Evolutionary conservation across 2,329 filamentous ascomycete species (phyloP).

Genomic region (Venturia pyrina): DNA sequence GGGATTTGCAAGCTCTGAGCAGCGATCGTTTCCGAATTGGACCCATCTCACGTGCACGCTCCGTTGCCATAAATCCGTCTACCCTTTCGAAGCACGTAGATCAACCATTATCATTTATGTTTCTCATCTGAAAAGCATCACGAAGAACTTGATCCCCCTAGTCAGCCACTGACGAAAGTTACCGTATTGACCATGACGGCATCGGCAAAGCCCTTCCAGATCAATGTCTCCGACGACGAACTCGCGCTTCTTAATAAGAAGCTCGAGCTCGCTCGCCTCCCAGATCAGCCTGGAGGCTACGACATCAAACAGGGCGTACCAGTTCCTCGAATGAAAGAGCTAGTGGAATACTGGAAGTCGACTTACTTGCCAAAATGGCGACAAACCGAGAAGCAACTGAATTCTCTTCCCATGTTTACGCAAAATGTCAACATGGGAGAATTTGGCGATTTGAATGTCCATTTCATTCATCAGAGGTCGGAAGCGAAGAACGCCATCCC

Average conservation of each 20-base stretch:
- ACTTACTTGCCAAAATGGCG: conserved; percentile 47
- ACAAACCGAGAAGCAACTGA: conserved; percentile 46
- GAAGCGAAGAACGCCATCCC: conserved; percentile 46
- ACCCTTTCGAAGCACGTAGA: background rate
- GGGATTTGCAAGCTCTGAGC: background rate
- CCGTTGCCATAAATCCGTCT: background rate
- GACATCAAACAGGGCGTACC: conserved; percentile 49
- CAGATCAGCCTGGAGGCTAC: conserved; percentile 39
- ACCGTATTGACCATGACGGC: background rate
- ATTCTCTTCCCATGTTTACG: conserved; percentile 41
- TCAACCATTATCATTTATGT: background rate
- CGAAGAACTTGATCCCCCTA: too few species aligned
- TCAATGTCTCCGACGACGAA: conserved; percentile 40
- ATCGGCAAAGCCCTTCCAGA: conserved; percentile 31
- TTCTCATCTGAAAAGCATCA: too few species aligned
- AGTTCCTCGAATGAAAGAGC: conserved; percentile 47
- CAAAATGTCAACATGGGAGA: conserved; percentile 45
- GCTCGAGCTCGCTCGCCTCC: conserved; percentile 44
- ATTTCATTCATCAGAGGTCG: conserved; percentile 54
- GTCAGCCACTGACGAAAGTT: too few species aligned
- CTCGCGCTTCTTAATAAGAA: conserved; percentile 46
- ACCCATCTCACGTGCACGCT: background rate
- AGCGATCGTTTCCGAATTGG: background rate
- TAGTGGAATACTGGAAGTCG: conserved; percentile 47
- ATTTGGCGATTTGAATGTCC: conserved; percentile 50